Base-by-base conservation (phyloP, 2,329 filamentous ascomycete genomes). In the Sporothrix inflata region DNA sequence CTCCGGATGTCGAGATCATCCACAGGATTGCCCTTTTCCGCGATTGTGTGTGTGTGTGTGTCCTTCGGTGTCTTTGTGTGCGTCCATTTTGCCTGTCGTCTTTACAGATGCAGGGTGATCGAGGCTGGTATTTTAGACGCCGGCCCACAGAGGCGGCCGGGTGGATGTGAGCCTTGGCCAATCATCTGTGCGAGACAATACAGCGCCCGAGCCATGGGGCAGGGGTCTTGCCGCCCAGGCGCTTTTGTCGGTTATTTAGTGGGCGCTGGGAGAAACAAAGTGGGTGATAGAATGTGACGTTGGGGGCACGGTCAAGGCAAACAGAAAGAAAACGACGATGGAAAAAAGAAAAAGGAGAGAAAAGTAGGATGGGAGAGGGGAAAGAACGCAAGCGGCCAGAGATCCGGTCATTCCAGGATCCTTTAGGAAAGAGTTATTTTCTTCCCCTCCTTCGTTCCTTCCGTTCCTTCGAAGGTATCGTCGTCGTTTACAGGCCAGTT, bases 221-320 rank as follows among this genome's bases (percentile, higher is more conserved):
- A 67, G 49, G 69, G 70, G 16, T 68, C 63, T 71, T 60, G 14
- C 70, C 63, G 70, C 70, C 61, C 63, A 53, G 57, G 53, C 51
- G n/a, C 40, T 49, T 49, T 66, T 66, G 21, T 61, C 19, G 38
- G 9, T 63, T 30, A 34, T 21, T 63, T 9, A 27, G 60, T 24
- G 38, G 53, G 24, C 24, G 42, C 3, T 27, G 5, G 16, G 14
- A 49, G 47, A 19, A n/a, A 19, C 11, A 45, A 38, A 60, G 53
- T 8, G 40, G 53, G 21, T 12, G n/a, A 60, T 19, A 51, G 51
- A 12, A 63, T 49, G 53, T 16, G 51, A 60, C 24, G 6, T 30
- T 38, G 40, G 19, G 40, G 19, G 40, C 24, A 38, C 16, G 40
- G 68, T 40, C 40, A 66, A 12, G 40, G 42, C 40, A 27, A 11